Evolutionary conservation across 805 yeast species (phyloP), one percentile per base, ranked within the genome.

Genomic region (Danielia reshetovae): DNA sequence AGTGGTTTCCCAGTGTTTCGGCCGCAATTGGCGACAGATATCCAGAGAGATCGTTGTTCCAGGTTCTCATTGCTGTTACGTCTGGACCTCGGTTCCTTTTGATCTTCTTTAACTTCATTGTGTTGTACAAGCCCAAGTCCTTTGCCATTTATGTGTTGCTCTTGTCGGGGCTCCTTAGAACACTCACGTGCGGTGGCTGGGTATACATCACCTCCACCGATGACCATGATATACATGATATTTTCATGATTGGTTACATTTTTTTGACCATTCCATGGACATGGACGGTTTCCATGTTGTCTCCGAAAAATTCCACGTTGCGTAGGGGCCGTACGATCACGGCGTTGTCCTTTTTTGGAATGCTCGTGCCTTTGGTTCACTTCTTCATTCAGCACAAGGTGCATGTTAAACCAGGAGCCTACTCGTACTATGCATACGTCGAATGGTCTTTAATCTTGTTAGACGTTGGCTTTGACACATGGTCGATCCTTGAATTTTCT

Each of bases 111-210:
- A 69, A 75, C 33, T 74, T 74, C 47, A 49, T 84, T 22, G 59
- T 77, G 43, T 59, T 70, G 41, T 60, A 61, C 59, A 62, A 46
- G 36, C 42, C 52, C 10, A 45, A 60, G 30, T 58, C 70, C 0
- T 45, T 57, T 39, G 40, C 64, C 35, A 65, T 76, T 9, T 57
- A 52, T 35, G 43, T 68, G 42, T 72, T 72, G 27, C 40, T 79
- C n/a, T 30, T 74, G 2, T 53, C 77, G 4, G 98, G 98, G n/a
- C 40, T 85, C 2, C 35, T 85, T n/a, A 77, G 98, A 60, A 93
- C 98, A 0, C 74, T 93, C 36, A 82, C 96, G 2, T 93, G 97
- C 54, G 98, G 98, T 54, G 97, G 97, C 9, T 93, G 97, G 97
- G 95, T 94, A 6, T 93, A 93, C 55, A 84, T 93, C 43, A 93